Evolutionary conservation across 306 rosid species (phyloP), one percentile per base, ranked within the genome.

Genomic region (Carpinus viminea): DNA sequence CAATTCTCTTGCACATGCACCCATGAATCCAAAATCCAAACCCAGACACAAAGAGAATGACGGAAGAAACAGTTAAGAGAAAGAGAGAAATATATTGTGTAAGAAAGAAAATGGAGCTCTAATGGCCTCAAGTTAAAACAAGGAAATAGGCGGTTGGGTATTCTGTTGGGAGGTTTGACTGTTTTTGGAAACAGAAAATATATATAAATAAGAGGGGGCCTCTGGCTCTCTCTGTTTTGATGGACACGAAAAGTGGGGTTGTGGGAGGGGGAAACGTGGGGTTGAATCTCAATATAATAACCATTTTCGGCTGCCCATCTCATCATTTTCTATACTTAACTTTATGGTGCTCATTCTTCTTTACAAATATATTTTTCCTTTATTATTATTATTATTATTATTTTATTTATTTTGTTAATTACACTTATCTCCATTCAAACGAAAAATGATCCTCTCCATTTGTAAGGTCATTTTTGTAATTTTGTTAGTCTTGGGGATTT

Each of bases 11-110:
- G 43, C n/a, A 1, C 73, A n/a, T 64, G 34, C 70, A 48, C 53
- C 91, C 91, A 88, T 88, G 2, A 26, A 73, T 24, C 26, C 55
- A 68, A 48, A 45, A 57, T 13, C 53, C 7, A 73, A 73, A 21
- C 34, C 12, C 48, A 38, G 17, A 41, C 56, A 18, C 4, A n/a
- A 16, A 47, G 1, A 31, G 1, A 17, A 38, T 10, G 12, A 47
- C 15, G 3, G 31, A 1, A 34, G 47, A 38, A 24, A 21, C 10
- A 65, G 15, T 8, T 62, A 2, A 31, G 34, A 31, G 34, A 31
- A 31, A 31, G 34, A 31, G 34, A 31, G 34, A 31, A 31, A 31
- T 31, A 31, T 31, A 31, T 2, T 31, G 34, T 31, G 34, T 2
- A 31, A 31, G 34, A 2, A 2, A 24, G 34, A 31, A 2, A 31